These are phyloP conservation scores for Serendipita sp. DNA, from an alignment of 1,284 basidiomycete genomes.

Conservation along the genomic window DNA sequence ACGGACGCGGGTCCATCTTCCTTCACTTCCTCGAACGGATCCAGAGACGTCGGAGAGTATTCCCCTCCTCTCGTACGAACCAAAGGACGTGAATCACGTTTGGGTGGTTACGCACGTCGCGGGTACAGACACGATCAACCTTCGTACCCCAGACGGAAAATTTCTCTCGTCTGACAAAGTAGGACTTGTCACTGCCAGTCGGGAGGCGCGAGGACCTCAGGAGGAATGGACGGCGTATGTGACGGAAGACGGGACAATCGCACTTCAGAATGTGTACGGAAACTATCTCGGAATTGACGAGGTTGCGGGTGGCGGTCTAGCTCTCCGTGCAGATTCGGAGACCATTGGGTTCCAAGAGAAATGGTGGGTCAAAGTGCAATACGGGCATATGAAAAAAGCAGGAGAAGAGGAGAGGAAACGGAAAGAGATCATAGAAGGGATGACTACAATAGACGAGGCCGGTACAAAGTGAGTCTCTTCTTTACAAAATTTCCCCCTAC, in stretches of 20 bases:
- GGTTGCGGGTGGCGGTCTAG: constrained; percentile 62
- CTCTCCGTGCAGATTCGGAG: constrained; percentile 71
- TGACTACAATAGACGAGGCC: constrained; percentile 47
- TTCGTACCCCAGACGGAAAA: constrained; percentile 73
- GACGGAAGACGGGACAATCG: constrained; percentile 63
- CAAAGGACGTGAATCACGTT: constrained; percentile 70
- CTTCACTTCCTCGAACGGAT: constrained; percentile 45
- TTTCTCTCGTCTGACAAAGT: constrained; percentile 75
- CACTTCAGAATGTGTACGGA: constrained; percentile 74
- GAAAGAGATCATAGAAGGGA: constrained; percentile 37
- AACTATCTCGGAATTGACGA: constrained; percentile 73
- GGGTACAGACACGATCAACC: constrained; percentile 64
- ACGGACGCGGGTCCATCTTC: constrained; percentile 43
- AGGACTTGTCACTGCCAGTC: constrained; percentile 65
- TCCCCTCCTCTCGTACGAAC: constrained; percentile 44
- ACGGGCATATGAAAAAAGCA: constrained; percentile 78
- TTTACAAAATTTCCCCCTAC: constrained; percentile 19
- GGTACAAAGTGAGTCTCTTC: constrained; percentile 47
- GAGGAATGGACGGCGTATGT: constrained; percentile 77
- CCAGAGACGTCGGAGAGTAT: constrained; percentile 25
- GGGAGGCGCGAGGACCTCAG: constrained; percentile 72
- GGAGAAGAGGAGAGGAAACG: constrained; percentile 68
- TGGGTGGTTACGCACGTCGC: constrained; percentile 76
- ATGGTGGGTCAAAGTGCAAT: constrained; percentile 82
- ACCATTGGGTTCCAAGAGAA: constrained; percentile 66